Evolutionary conservation across 2,329 filamentous ascomycete species (phyloP), one percentile per base, ranked within the genome.

Genomic region (Fusarium proliferatum): DNA sequence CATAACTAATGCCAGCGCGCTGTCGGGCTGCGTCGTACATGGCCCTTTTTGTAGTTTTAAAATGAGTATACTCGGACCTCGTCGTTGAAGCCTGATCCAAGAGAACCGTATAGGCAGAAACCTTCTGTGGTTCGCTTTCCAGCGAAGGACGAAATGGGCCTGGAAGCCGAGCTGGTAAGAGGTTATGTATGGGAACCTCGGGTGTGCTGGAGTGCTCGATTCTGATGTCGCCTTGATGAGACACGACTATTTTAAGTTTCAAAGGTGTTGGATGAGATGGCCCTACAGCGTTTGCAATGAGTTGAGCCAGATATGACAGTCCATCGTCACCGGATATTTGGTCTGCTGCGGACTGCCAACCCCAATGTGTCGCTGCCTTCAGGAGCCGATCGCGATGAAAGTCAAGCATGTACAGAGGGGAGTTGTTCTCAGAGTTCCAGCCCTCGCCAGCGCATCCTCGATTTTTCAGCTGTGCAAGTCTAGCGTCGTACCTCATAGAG

Each of bases 371-470:
- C 9, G 90, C 89, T 19, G 89, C 90, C 64, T 84, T 87, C n/a
- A 94, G 85, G 79, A 97, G 88, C 60, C 95, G 92, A 79, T 95
- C 92, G 51, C 90, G 89, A 80, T 97, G 95, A 75, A 92, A 91
- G 65, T 90, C 86, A 21, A 96, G 88, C 87, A 97, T 94, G 81
- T 97, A 97, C 75, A 94, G 91, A 0, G 91, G 88, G 13, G 90
- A 93, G 11, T 84, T 78, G 33, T 85, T 82, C 33, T 78, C 72
- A 75, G 84, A 85, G 77, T 90, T 91, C 83, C 86, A 91, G 23
- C 85, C 88, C 45, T 85, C 81, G 68, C 86, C 78, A 38, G 76
- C 67, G 38, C 85, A 79, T 3, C 79, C 80, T 39, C 78, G 81
- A 61, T 82, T 81, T 15, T 84, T 82, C 41, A 86, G 81, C 12